phyloP scores from a whole-genome alignment of 352 stramenopile genomes.

The Phytophthora uliginosa region DNA sequence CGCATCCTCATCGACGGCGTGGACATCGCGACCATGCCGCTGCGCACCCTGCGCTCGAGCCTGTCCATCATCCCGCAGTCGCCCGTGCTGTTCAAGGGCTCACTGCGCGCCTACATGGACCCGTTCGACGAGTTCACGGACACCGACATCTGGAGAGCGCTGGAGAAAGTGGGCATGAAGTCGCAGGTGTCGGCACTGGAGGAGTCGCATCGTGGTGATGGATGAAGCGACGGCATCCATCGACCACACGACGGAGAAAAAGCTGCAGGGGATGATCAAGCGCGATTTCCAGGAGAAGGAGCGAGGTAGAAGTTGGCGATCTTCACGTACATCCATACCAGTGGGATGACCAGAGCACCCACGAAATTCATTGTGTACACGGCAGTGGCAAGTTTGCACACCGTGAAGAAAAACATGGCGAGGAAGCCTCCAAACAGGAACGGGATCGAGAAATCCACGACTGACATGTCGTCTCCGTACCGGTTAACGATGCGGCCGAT shows the following conservation, averaged over 20 bases:
- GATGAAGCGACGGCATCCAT: conserved; percentile 90
- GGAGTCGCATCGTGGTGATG: conserved; percentile 90
- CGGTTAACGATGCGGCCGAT: conserved; percentile 92
- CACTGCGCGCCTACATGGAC: conserved; percentile 89
- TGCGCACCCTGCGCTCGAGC: conserved; percentile 35
- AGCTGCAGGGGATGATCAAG: too few species aligned
- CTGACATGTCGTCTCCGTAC: conserved; percentile 91
- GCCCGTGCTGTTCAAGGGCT: conserved; percentile 92
- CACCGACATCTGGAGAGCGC: conserved; percentile 71
- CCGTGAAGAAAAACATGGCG: conserved; percentile 69
- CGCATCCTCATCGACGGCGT: conserved; percentile 51
- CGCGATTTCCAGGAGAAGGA: too few species aligned
- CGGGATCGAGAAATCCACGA: conserved; percentile 82
- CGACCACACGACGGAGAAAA: too few species aligned
- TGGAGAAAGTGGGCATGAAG: conserved; percentile 82
- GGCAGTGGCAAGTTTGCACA: conserved; percentile 81
- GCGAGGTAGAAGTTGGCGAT: conserved; percentile 46
- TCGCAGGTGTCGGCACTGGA: conserved; percentile 20
- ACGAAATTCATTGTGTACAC: conserved; percentile 80
- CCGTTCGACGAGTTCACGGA: conserved; percentile 87
- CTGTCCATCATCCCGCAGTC: conserved; percentile 63
- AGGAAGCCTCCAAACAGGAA: conserved; percentile 50
- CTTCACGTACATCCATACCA: conserved; percentile 84
- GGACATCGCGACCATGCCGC: conserved; percentile 40
- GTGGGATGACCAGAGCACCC: conserved; percentile 80